These are phyloP conservation scores for Metschnikowia vanudenii DNA, from an alignment of 805 yeast species.

Conservation along the genomic window DNA sequence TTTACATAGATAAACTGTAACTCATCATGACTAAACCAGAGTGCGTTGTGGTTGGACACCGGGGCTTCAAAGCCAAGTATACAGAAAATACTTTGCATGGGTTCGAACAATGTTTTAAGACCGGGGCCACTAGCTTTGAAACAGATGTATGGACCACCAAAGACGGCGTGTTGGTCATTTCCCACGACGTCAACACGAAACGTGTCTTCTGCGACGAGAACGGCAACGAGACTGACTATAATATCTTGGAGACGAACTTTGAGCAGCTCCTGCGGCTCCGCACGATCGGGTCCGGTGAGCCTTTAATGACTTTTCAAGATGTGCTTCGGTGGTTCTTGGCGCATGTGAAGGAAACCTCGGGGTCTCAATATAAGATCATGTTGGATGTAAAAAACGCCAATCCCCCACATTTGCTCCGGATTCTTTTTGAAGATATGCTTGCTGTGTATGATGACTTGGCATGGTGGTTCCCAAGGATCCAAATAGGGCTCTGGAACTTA, in stretches of 20 bases:
- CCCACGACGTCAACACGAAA: slow-evolving; percentile 41
- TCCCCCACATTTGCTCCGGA: slow-evolving; percentile 33
- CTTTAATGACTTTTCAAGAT: slow-evolving; percentile 30
- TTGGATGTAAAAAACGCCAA: slow-evolving; percentile 42
- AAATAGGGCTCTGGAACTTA: slow-evolving; percentile 43
- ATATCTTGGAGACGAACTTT: slow-evolving; percentile 33
- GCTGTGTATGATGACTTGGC: slow-evolving; percentile 28
- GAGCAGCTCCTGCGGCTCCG: slow-evolving; percentile 22
- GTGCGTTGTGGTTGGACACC: slow-evolving; percentile 37
- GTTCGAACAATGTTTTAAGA: slow-evolving; percentile 34
- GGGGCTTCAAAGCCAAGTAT: slow-evolving; percentile 42
- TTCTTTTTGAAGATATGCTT: slow-evolving; percentile 30
- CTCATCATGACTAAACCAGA: background rate
- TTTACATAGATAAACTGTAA: background rate
- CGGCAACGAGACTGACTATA: slow-evolving; percentile 35
- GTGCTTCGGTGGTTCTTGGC: slow-evolving; percentile 34
- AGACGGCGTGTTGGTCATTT: slow-evolving; percentile 38
- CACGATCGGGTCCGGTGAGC: slow-evolving; percentile 35
- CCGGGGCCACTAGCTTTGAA: slow-evolving; percentile 41
- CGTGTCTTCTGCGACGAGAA: slow-evolving; percentile 35
- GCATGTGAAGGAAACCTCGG: slow-evolving; percentile 19
- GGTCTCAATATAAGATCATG: slow-evolving; percentile 29
- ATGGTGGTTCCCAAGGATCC: slow-evolving; percentile 40
- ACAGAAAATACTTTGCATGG: slow-evolving; percentile 42
- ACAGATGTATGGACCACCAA: slow-evolving; percentile 43